Percentiles rank a stretch among this genome's conserved stretches.
phyloP scores from a whole-genome alignment of 1,139 yeast genomes.

The Protomyces lactucae-debilis region DNA sequence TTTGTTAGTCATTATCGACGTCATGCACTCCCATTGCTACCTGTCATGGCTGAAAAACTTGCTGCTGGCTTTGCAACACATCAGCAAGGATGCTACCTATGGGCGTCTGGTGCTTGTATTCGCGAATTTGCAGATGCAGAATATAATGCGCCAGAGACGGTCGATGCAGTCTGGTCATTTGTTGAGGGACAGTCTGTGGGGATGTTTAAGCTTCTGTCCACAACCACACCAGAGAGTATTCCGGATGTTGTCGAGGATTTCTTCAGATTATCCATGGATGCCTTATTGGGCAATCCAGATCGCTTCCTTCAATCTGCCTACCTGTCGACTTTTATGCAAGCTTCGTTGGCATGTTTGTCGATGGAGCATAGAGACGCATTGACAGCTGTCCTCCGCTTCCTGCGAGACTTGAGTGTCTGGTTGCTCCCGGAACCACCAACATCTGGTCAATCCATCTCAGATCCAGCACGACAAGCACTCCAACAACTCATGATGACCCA shows the following conservation, averaged over 20 bases:
- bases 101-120: conserved; percentile 83
- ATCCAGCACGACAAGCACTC: conserved; percentile 29
- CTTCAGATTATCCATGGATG: conserved; percentile 75
- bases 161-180: conserved; percentile 50
- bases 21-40: conserved; percentile 60
- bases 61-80: conserved; percentile 63
- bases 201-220: conserved; percentile 42
- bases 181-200: conserved; percentile 47
- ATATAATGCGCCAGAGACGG: conserved; percentile 41
- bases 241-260: conserved; percentile 85
- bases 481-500: conserved; percentile 38
- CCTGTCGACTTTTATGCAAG: conserved; percentile 55
- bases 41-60: conserved; percentile 59
- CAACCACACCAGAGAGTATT: conserved; percentile 42
- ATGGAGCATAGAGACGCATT: conserved; percentile 70
- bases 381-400: conserved; percentile 63
- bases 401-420: conserved; percentile 77
- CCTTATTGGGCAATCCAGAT: conserved; percentile 71
- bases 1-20: conserved; percentile 63
- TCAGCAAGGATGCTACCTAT: conserved; percentile 74
- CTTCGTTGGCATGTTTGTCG: conserved; percentile 54
- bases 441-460: conserved; percentile 50
- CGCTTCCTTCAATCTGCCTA: conserved; percentile 56
- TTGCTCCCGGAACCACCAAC: conserved; percentile 77
- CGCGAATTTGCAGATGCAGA: conserved; percentile 62